Percentiles rank a stretch among this genome's conserved stretches.
These are phyloP conservation scores for Entomophthora muscae DNA, from an alignment of 371 early-diverging fungal genomes.

Conservation along the genomic window DNA sequence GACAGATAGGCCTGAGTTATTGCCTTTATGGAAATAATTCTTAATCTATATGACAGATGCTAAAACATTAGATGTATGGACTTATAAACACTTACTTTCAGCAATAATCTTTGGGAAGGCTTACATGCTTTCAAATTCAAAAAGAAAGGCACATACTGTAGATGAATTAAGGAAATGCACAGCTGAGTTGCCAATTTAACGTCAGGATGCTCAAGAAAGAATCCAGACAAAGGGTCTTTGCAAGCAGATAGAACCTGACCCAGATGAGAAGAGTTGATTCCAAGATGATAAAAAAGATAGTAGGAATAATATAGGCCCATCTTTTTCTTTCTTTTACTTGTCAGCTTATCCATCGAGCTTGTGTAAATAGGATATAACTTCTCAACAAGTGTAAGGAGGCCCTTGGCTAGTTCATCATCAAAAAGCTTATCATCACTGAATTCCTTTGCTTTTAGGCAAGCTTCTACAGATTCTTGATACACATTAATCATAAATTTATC, in stretches of 20 bases:
- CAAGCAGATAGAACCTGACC: background rate
- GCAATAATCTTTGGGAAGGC: background rate
- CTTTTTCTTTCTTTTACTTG: background rate
- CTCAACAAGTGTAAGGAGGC: background rate
- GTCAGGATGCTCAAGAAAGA: background rate
- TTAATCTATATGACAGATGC: background rate
- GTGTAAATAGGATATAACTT: background rate
- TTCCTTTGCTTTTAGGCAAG: background rate
- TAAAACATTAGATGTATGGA: background rate
- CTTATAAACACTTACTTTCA: background rate
- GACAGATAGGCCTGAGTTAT: background rate
- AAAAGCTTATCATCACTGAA: background rate
- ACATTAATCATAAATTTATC: background rate
- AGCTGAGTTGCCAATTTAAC: background rate
- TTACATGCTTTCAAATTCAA: background rate
- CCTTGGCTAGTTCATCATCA: background rate
- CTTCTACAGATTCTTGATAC: background rate
- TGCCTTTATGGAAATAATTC: background rate
- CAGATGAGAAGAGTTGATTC: background rate
- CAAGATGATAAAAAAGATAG: background rate
- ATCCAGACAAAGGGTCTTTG: background rate
- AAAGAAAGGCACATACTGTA: background rate
- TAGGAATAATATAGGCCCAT: background rate
- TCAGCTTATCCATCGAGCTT: background rate
- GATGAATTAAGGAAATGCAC: background rate